Base-by-base conservation (phyloP, 2,329 filamentous ascomycete genomes). In the Xylaria sp. region DNA sequence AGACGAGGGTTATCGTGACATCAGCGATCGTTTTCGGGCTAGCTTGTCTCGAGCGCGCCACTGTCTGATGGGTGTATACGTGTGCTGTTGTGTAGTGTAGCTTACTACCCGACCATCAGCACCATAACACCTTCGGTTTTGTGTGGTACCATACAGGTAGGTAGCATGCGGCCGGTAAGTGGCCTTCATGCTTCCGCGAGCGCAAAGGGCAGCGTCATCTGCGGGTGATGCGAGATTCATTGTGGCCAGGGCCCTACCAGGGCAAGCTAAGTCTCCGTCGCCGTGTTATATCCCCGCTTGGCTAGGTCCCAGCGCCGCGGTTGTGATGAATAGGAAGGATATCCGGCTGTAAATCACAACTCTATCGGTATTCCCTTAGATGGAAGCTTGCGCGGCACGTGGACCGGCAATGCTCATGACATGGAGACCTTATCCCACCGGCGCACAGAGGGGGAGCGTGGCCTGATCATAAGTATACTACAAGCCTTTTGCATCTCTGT, bases 321-420 rank as follows among this genome's bases (percentile, higher is more conserved):
- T 61, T 61, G 44, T 54, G 54, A 55, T 64, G 56, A 57, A 51
- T 61, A 58, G 61, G 65, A 64, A 61, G 36, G 36, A 56, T 27
- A 53, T 38, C 61, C 65, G 61, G 42, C 50, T 64, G 53, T 54
- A 56, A 53, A 61, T 47, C 29, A 45, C 38, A 44, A 56, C 20
- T 50, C 45, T 53, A 50, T 61, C 44, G n/a, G 44, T 47, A 36
- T n/a, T 54, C 38, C 38, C 54, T 42, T 53, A 27, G 45, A 63
- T 54, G 5, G n/a, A 64, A 45, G 56, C 50, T 49, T 45, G 51
- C 36, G 61, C 56, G 55, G 61, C 61, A 64, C 50, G 61, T 64
- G 56, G 42, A 36, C 45, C 25, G 44, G 39, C 31, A 56, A 51
- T 57, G 13, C n/a, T 22, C 29, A 49, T 49, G 36, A 64, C 44